Conservation (phyloP, 2,329 filamentous ascomycete genomes). For the Rosellinia necatrix region DNA sequence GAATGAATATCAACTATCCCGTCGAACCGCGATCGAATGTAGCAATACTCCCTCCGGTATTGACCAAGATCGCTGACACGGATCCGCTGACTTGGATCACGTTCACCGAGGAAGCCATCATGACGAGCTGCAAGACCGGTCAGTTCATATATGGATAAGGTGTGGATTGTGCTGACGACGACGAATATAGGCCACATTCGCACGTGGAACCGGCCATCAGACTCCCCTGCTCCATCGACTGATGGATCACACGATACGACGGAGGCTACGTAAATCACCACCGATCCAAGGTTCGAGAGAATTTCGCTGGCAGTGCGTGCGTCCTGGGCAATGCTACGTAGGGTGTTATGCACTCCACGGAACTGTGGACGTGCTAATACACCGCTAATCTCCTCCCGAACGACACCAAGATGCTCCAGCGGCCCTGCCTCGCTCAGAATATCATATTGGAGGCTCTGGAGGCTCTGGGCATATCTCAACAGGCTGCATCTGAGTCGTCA, state of each 20-base stretch:
- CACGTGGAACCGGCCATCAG: constrained; percentile 49
- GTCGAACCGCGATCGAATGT: constrained; percentile 85
- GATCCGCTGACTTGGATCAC: constrained; percentile 88
- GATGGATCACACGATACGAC: not conserved
- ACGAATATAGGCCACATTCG: constrained; percentile 45
- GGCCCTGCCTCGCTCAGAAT: no score
- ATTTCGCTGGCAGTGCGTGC: not conserved
- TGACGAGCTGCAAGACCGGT: constrained; percentile 92
- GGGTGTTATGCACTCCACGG: no score
- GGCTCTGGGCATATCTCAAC: no score
- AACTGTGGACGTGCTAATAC: no score
- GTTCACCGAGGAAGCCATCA: constrained; percentile 92
- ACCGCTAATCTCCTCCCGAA: no score
- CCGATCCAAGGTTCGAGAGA: not conserved
- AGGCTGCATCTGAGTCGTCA: no score
- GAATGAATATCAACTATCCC: constrained; percentile 68
- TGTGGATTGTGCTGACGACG: constrained; percentile 5
- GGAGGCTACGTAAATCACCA: not conserved
- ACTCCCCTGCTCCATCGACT: constrained; percentile 40
- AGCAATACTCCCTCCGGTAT: constrained; percentile 85
- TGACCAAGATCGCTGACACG: constrained; percentile 83
- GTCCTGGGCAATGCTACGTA: no score
- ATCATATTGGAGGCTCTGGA: no score
- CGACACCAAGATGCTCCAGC: no score
- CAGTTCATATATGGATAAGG: constrained; percentile 42